Base-by-base conservation (phyloP, 176 grass and related monocot genomes). In the Oryza meridionalis region DNA sequence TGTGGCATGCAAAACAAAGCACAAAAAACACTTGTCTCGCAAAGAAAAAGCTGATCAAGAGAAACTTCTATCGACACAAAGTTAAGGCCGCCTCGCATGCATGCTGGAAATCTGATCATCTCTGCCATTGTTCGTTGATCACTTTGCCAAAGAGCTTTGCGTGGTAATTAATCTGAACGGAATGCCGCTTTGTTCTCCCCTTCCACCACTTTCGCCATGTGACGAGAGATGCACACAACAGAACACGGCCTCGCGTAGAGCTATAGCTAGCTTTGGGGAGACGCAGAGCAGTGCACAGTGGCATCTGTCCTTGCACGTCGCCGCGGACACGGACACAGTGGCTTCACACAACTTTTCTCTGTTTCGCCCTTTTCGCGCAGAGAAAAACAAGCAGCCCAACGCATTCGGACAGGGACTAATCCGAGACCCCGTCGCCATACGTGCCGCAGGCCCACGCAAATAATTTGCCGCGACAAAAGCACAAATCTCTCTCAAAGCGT, bases 51-150 rank as follows among this genome's bases (percentile, higher is more conserved):
- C 40, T 72, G 67, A 26, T 21, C 21, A 37, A 29, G 25, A 45
- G 83, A 75, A 85, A 72, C 73, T 87, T 88, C 32, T 33, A 32
- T 24, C 22, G 68, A 80, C 43, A 50, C 58, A 64, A 21, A 75
- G 53, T 7, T 21, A 21, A 21, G 53, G 53, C 53, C 2, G 21
- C 53, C 53, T n/a, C 19, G 77, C 43, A 69, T 77, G 64, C 35
- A 51, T 26, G 70, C 29, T 67, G 70, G 63, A 58, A 19, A 58
- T 58, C 53, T 58, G 53, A 58, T 58, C 53, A 35, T 67, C 75
- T 77, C 70, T 69, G 61, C 38, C 84, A 86, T 24, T 40, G 13
- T 45, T 71, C 35, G 16, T 11, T 14, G 17, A 63, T 45, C 76
- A 44, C n/a, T 63, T 15, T 25, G 53, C 27, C 21, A 77, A 63